These are phyloP conservation scores for Hortiboletus campestris DNA, from an alignment of 768 basidiomycete species.

Conservation along the genomic window DNA sequence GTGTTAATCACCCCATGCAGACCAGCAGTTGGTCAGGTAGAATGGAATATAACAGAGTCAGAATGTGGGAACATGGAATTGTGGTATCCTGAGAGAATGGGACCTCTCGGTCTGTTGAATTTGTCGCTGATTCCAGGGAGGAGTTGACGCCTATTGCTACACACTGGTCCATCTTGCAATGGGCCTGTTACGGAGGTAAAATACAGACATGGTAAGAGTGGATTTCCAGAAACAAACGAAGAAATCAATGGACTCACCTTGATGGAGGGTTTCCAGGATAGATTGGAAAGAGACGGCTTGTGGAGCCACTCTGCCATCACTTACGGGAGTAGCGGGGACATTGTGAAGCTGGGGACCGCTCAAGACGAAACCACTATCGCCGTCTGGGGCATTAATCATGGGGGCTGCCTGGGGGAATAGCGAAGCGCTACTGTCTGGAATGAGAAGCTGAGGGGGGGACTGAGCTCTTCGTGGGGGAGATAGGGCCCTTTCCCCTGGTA, in stretches of 20 bases:
- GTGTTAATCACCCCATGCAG: slow-evolving; percentile 34
- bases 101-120: slow-evolving; percentile 34
- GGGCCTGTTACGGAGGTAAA: slow-evolving; percentile 31
- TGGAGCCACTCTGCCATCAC: slow-evolving; percentile 51
- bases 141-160: slow-evolving; percentile 35
- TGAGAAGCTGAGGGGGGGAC: slow-evolving; percentile 59
- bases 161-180: slow-evolving; percentile 30
- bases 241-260: slow-evolving; percentile 46
- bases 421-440: slow-evolving; percentile 55
- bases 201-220: slow-evolving; percentile 30
- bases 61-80: too few relatives aligned
- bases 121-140: slow-evolving; percentile 37
- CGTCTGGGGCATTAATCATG: slow-evolving; percentile 62
- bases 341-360: slow-evolving; percentile 69
- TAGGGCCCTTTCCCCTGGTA: slow-evolving; percentile 41
- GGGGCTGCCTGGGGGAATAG: slow-evolving; percentile 42
- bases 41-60: slow-evolving; percentile 95
- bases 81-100: slow-evolving; percentile 30
- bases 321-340: slow-evolving; percentile 80
- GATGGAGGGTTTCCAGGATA: slow-evolving; percentile 47
- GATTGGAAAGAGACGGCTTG: slow-evolving; percentile 53
- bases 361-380: slow-evolving; percentile 44
- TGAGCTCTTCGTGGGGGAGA: slow-evolving; percentile 52
- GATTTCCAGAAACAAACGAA: slow-evolving; percentile 33
- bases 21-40: slow-evolving; percentile 78